Conservation (phyloP, 106 monocot species). For the Platanthera zijinensis region DNA sequence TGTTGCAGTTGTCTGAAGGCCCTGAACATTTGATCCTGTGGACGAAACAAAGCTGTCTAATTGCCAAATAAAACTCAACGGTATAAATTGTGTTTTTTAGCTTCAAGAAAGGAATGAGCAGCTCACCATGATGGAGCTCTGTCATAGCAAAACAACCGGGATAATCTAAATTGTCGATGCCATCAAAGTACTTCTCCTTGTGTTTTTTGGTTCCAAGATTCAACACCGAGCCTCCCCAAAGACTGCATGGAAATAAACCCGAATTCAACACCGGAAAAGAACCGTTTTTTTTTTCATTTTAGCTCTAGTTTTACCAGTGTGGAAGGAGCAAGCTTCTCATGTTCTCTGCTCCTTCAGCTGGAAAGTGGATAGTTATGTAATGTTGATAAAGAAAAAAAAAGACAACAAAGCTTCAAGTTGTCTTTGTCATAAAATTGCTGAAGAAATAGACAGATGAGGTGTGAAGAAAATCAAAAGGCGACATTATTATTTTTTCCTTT, state of each 20-base stretch:
- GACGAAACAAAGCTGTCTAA: neutral
- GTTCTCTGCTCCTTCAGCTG: neutral
- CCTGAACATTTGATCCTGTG: conserved; percentile 92
- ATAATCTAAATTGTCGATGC: conserved; percentile 83
- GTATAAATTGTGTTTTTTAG: neutral
- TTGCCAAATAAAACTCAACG: neutral
- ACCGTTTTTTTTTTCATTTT: neutral
- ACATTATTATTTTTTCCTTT: no score
- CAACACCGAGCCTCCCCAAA: conserved; percentile 95
- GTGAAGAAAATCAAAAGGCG: no score
- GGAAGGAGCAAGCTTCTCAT: neutral
- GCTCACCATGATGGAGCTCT: conserved; percentile 91
- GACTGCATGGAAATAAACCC: conserved; percentile 30
- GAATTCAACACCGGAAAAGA: neutral
- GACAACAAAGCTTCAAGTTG: no score
- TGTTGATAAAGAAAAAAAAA: neutral
- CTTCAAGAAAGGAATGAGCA: neutral
- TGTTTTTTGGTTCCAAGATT: conserved; percentile 95
- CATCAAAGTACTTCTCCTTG: conserved; percentile 77
- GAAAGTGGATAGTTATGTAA: neutral
- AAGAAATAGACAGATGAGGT: no score
- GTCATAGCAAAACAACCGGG: conserved; percentile 99
- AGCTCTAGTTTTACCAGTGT: neutral
- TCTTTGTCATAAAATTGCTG: no score
- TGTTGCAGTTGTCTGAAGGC: conserved; percentile 90